Conservation (phyloP, 169 alveolate species). For the Plasmodium ovale region DNA sequence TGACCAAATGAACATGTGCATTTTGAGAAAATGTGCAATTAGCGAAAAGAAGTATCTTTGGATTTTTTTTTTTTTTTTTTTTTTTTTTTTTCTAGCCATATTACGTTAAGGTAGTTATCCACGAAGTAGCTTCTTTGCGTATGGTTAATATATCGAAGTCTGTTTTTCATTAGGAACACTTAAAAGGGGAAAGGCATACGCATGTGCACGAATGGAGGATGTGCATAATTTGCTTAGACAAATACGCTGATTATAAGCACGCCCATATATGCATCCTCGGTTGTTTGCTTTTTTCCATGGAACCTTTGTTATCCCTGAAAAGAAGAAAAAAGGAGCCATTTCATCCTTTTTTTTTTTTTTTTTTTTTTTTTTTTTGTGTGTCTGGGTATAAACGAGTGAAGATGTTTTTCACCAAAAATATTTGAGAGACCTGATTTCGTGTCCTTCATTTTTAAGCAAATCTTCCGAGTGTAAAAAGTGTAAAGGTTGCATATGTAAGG, state of each 20-base stretch:
- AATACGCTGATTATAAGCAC: not conserved
- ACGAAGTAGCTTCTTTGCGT: constrained; percentile 30
- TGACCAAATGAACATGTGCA: too few species aligned
- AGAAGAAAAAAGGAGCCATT: not conserved
- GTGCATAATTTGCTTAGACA: not conserved
- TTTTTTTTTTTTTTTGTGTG: not conserved
- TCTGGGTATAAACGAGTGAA: too few species aligned
- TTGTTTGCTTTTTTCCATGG: not conserved
- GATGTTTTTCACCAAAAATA: not conserved
- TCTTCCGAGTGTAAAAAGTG: constrained; percentile 1
- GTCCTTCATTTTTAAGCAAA: constrained; percentile 9
- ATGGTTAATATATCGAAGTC: constrained; percentile 41
- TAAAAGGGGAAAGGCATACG: not conserved
- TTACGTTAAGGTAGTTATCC: constrained; percentile 59
- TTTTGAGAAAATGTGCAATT: too few species aligned
- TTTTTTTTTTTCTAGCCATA: not conserved
- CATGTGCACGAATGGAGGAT: too few species aligned
- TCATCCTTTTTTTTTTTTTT: not conserved
- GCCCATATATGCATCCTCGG: not conserved
- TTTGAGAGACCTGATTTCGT: constrained; percentile 20
- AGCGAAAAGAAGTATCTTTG: too few species aligned
- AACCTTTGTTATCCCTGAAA: constrained; percentile 36
- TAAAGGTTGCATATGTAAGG: not conserved
- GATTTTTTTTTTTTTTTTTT: constrained; percentile 11
- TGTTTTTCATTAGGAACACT: constrained; percentile 70